A percentile compares a stretch with the other conserved stretches of the same genome.
Evolutionary conservation across 2,329 filamentous ascomycete species (phyloP).

Genomic region (Fusarium sarcochroum): DNA sequence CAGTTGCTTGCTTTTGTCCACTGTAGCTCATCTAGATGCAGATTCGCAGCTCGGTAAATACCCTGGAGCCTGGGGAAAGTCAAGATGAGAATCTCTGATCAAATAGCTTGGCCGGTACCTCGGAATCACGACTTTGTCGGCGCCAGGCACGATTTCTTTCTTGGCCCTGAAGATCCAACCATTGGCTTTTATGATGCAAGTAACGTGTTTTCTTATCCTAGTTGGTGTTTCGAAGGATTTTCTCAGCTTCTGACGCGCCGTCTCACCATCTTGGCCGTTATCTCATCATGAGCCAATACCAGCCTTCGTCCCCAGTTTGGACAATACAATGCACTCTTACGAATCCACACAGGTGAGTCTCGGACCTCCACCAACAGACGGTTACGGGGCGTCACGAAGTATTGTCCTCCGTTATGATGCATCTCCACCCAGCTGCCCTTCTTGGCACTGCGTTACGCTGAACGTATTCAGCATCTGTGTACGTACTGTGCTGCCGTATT

Average conservation of each 20-base stretch:
- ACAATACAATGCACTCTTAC: conserved; percentile 1
- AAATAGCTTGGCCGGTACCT: conserved; percentile 2
- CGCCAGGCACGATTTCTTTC: background rate
- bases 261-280: conserved; percentile 19
- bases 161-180: background rate
- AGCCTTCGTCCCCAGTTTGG: conserved; percentile 1
- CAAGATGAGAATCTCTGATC: conserved; percentile 16
- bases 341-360: conserved; percentile 10
- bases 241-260: conserved; percentile 10
- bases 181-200: background rate
- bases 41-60: conserved; percentile 2
- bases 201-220: background rate
- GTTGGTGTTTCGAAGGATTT: background rate
- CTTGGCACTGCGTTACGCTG: conserved; percentile 25
- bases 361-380: conserved; percentile 12
- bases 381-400: conserved; percentile 29
- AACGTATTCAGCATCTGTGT: conserved; percentile 1
- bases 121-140: background rate
- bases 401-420: conserved; percentile 21
- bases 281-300: conserved; percentile 23
- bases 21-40: conserved; percentile 7
- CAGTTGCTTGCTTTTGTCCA: conserved; percentile 1
- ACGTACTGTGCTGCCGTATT: conserved; percentile 12
- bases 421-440: conserved; percentile 41
- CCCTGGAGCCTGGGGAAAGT: conserved; percentile 14